Percentiles rank a stretch among this genome's conserved stretches.
Evolutionary conservation across 192 early-diverging fungal genomes (phyloP).

Genomic region (Kappamyces sp.): DNA sequence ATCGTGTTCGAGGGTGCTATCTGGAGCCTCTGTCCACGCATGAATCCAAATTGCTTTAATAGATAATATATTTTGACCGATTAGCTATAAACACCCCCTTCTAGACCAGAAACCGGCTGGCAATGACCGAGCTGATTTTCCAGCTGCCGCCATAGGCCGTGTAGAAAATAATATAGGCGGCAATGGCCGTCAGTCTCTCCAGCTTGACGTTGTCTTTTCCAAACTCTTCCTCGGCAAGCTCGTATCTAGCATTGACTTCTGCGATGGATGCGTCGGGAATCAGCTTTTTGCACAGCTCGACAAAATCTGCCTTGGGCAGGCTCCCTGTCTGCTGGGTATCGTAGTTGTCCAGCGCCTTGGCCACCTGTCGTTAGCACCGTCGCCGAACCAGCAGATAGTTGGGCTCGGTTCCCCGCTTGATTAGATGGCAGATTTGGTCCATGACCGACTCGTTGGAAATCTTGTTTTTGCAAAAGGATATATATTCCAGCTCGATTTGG

Average conservation of each 20-base stretch:
- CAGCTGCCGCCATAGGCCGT: not conserved
- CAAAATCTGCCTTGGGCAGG: not conserved
- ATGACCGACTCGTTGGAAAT: conserved; percentile 30
- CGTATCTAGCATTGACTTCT: conserved; percentile 25
- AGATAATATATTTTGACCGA: no score
- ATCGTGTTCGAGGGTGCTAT: no score
- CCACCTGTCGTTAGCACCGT: not conserved
- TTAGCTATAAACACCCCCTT: no score
- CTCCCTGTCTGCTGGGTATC: not conserved
- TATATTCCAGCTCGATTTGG: conserved; percentile 48
- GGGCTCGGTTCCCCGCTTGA: conserved; percentile 35
- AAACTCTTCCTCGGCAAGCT: conserved; percentile 26
- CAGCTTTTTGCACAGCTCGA: conserved; percentile 13
- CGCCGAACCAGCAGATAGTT: conserved; percentile 24
- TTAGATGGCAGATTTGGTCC: conserved; percentile 47
- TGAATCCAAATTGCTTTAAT: no score
- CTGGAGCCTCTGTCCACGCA: no score
- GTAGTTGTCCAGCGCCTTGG: conserved; percentile 5
- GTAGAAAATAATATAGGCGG: conserved; percentile 22
- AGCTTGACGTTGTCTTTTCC: conserved; percentile 24
- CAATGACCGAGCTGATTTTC: not conserved
- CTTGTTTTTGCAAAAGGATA: conserved; percentile 45
- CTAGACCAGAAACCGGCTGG: no score
- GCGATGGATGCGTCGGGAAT: conserved; percentile 12
- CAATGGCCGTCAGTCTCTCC: conserved; percentile 28